Conservation (phyloP, 2,329 filamentous ascomycete species). For the Fusarium metavorans region DNA sequence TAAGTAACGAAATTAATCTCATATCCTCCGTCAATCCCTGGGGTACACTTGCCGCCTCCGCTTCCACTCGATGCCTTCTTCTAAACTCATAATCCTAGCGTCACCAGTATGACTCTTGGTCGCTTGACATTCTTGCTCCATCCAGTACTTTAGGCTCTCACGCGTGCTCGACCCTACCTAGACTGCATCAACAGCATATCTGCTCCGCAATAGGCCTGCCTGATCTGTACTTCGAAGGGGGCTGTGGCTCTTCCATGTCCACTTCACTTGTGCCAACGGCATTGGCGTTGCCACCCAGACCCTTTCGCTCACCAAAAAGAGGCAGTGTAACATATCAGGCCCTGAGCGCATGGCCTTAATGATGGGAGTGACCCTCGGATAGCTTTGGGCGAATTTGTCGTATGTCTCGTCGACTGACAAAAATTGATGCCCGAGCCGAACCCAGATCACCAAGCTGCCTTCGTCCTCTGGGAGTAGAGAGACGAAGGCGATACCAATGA, state of each 20-base stretch:
- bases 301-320: background rate
- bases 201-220: background rate
- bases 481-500: background rate
- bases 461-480: background rate
- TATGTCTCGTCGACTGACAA: background rate
- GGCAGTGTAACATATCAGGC: background rate
- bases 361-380: background rate
- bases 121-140: background rate
- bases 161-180: background rate
- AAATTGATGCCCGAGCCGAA: background rate
- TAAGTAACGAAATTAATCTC: background rate
- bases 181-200: background rate
- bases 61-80: background rate
- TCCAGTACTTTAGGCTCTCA: background rate
- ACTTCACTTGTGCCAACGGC: background rate
- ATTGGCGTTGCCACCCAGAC: background rate
- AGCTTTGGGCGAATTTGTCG: background rate
- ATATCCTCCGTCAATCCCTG: background rate
- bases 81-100: background rate
- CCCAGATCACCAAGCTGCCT: background rate
- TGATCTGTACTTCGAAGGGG: background rate
- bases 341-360: background rate
- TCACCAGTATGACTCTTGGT: background rate
- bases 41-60: background rate
- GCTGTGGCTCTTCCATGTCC: background rate